Conservation (phyloP, 768 basidiomycete genomes). For the Macrolepiota dolichaula region DNA sequence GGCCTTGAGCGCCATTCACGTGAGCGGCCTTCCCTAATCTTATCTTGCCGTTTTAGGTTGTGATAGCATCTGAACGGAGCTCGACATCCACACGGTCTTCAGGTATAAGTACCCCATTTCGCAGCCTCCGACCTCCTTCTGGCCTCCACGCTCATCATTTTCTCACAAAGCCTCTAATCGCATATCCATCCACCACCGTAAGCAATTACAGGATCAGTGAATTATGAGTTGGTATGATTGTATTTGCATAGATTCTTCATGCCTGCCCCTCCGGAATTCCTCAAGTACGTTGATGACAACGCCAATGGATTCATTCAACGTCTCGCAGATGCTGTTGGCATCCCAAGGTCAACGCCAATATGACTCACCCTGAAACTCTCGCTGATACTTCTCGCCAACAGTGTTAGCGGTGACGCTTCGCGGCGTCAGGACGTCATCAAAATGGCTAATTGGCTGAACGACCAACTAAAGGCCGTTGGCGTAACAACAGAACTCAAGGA, state of each 20-base stretch:
- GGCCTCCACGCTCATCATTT: background rate
- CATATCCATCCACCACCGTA: background rate
- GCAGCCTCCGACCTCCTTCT: background rate
- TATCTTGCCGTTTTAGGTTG: background rate
- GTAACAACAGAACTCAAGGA: conserved; percentile 72
- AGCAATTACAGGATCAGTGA: background rate
- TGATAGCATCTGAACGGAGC: background rate
- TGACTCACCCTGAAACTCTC: background rate
- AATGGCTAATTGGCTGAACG: conserved; percentile 84
- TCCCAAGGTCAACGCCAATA: conserved; percentile 57
- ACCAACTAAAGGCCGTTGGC: conserved; percentile 71
- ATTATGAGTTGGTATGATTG: background rate
- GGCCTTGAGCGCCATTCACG: background rate
- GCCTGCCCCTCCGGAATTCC: conserved; percentile 47
- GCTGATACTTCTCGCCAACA: conserved; percentile 21
- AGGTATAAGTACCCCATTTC: conserved; percentile 6
- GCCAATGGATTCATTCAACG: conserved; percentile 73
- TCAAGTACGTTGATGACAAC: conserved; percentile 62
- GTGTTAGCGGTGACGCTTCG: conserved; percentile 68
- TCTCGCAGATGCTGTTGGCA: conserved; percentile 77
- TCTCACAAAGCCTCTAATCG: background rate
- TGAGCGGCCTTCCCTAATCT: background rate
- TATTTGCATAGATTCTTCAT: conserved; percentile 25
- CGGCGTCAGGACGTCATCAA: conserved; percentile 73
- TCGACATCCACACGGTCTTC: background rate